Percentiles rank a stretch among this genome's conserved stretches.
Conservation (phyloP, 495 filamentous ascomycete species). For the Physcia stellaris region DNA sequence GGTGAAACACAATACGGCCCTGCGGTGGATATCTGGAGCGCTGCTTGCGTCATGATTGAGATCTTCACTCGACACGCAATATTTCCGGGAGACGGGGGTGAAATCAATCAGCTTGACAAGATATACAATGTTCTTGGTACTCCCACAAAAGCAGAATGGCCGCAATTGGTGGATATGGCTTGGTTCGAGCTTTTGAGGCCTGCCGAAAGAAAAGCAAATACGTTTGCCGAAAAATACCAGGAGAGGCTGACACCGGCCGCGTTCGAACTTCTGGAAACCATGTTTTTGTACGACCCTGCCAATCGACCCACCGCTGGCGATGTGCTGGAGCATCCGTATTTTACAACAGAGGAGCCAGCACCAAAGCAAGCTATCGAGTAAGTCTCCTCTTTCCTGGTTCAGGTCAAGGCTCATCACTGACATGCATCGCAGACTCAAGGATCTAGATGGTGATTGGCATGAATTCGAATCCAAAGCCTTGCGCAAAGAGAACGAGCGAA, state of each 20-base stretch:
- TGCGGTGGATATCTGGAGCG: slow-evolving; percentile 95
- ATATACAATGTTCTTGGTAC: slow-evolving; percentile 90
- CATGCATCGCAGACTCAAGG: slow-evolving; percentile 55
- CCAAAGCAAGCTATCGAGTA: slow-evolving; percentile 74
- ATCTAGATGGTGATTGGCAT: slow-evolving; percentile 93
- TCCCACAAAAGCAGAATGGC: slow-evolving; percentile 74
- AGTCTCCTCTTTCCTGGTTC: slow-evolving; percentile 30
- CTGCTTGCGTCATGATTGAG: slow-evolving; percentile 91
- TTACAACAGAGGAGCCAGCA: slow-evolving; percentile 65
- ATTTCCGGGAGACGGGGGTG: slow-evolving; percentile 86
- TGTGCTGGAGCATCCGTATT: slow-evolving; percentile 83
- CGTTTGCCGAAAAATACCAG: slow-evolving; percentile 75
- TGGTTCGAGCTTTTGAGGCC: slow-evolving; percentile 91
- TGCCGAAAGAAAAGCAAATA: slow-evolving; percentile 52
- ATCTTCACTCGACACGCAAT: slow-evolving; percentile 93
- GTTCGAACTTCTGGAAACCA: slow-evolving; percentile 63
- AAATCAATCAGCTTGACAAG: slow-evolving; percentile 92
- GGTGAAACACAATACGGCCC: slow-evolving; percentile 92
- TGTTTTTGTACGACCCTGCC: slow-evolving; percentile 79
- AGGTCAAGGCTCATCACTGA: too few relatives aligned
- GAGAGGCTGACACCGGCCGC: slow-evolving; percentile 59
- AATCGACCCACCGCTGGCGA: slow-evolving; percentile 75
- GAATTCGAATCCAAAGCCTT: slow-evolving; percentile 97
- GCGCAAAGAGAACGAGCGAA: slow-evolving; percentile 75
- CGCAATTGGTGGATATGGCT: slow-evolving; percentile 74